phyloP scores from a whole-genome alignment of 2,329 filamentous ascomycete species.

The Verticillium albo-atrum region DNA sequence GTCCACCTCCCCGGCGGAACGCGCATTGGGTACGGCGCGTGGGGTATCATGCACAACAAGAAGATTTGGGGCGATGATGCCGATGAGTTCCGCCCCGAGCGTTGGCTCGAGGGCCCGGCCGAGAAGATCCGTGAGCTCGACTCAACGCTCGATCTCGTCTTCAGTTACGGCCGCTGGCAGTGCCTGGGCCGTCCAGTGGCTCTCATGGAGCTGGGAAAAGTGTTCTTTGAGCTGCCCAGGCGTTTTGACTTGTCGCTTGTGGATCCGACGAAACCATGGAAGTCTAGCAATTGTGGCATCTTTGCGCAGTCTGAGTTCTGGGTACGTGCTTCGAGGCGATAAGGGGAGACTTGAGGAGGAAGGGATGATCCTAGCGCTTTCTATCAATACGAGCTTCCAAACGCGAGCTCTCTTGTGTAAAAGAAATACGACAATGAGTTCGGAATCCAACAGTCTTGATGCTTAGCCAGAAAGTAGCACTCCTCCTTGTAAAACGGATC shows the following conservation, averaged over 20 bases:
- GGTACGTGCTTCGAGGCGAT: constrained; percentile 6
- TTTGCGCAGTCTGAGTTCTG: constrained; percentile 25
- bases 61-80: constrained; percentile 8
- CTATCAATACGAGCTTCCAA: too few relatives aligned
- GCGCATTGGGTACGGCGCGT: constrained; percentile 25
- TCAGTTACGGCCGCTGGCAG: constrained; percentile 31
- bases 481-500: too few relatives aligned
- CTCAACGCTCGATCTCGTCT: constrained; percentile 30
- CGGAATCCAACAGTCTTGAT: too few relatives aligned
- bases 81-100: constrained; percentile 8
- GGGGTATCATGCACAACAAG: constrained; percentile 22
- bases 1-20: constrained; percentile 26
- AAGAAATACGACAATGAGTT: too few relatives aligned
- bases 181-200: constrained; percentile 34
- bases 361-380: background rate
- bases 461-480: too few relatives aligned
- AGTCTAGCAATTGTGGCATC: constrained; percentile 23
- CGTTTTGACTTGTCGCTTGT: constrained; percentile 25
- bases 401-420: too few relatives aligned
- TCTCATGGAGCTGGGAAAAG: constrained; percentile 28
- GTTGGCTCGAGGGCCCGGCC: constrained; percentile 12
- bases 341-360: background rate
- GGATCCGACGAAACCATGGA: constrained; percentile 24
- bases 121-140: constrained; percentile 29
- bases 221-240: constrained; percentile 20